These are phyloP conservation scores for Suillus clintonianus DNA, from an alignment of 768 basidiomycete genomes.

Conservation along the genomic window DNA sequence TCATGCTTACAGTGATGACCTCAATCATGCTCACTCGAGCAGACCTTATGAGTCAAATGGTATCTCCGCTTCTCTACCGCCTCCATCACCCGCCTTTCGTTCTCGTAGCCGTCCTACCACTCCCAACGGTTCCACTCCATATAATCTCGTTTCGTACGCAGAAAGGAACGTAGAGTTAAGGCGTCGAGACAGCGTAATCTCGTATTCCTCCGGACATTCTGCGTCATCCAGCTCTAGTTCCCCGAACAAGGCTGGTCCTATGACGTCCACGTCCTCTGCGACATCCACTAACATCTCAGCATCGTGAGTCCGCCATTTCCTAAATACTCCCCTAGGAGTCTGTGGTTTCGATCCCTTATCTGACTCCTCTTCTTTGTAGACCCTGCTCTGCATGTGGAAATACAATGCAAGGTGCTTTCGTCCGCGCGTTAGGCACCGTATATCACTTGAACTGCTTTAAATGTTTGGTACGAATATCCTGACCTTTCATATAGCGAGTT, in stretches of 20 bases:
- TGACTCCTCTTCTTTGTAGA: constrained; percentile 34
- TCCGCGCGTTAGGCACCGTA: constrained; percentile 89
- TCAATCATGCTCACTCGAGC: constrained; percentile 49
- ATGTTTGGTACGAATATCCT: constrained; percentile 73
- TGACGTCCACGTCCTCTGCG: constrained; percentile 52
- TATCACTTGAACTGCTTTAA: constrained; percentile 99
- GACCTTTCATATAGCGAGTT: not conserved
- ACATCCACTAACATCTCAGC: constrained; percentile 57
- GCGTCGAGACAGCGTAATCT: constrained; percentile 47
- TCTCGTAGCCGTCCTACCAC: constrained; percentile 61
- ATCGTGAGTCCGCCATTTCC: constrained; percentile 48
- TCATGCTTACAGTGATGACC: constrained; percentile 68
- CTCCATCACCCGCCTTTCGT: constrained; percentile 48
- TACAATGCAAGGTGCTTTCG: constrained; percentile 93
- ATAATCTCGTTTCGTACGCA: constrained; percentile 53
- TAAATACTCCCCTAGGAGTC: not conserved
- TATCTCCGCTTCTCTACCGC: constrained; percentile 35
- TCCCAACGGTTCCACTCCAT: constrained; percentile 50
- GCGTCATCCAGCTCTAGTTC: constrained; percentile 49
- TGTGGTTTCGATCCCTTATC: constrained; percentile 10
- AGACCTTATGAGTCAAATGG: constrained; percentile 13
- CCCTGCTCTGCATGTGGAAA: constrained; percentile 78
- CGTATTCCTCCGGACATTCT: constrained; percentile 57
- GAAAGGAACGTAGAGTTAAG: constrained; percentile 52
- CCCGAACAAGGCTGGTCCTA: constrained; percentile 42